Base-by-base conservation (phyloP, 2,329 filamentous ascomycete species). In the Talaromyces amestolkiae region DNA sequence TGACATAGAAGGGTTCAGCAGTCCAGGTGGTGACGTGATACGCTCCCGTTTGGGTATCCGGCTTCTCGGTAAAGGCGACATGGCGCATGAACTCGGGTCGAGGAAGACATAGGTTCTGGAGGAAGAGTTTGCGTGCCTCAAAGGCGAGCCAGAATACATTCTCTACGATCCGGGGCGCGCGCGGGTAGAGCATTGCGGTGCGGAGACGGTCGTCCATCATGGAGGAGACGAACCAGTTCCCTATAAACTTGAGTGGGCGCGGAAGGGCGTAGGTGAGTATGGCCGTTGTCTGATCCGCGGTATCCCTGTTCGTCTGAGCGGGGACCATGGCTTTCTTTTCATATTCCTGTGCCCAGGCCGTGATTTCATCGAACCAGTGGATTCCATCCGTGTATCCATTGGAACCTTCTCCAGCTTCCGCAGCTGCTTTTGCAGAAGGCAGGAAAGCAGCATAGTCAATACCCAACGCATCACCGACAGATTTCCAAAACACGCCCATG, bases 401-500 rank as follows among this genome's bases (percentile, higher is more conserved):
- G 0, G 69, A 71, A 3, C 4, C 1, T 31, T n/a, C 27, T 13
- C 56, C 41, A 70, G 68, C 0, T 68, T 70, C 0, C 79, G 82
- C 0, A 80, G 80, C 22, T 77, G 61, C 61, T 63, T 58, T 53
- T 2, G 64, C 60, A 11, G 64, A 59, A 22, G 64, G 64, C 3
- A 66, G 45, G 45, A 59, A 66, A 31, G n/a, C 24, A 15, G 60
- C 75, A 58, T 80, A 85, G 3, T 78, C 76, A 64, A 93, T 90
- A 0, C 82, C 83, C 86, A 93, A 89, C 61, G 86, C 85, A 70
- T 92, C 87, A 15, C 90, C 90, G 17, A 91, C 77, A 61, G 82
- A 82, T 75, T 90, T 91, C 90, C 89, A 93, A 71, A 90, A 87
- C 0, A 86, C 87, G 17, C 85, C 87, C 35, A 89, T 76, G 0